These are phyloP conservation scores for Abrus precatorius DNA, from an alignment of 306 rosid species.

Conservation along the genomic window DNA sequence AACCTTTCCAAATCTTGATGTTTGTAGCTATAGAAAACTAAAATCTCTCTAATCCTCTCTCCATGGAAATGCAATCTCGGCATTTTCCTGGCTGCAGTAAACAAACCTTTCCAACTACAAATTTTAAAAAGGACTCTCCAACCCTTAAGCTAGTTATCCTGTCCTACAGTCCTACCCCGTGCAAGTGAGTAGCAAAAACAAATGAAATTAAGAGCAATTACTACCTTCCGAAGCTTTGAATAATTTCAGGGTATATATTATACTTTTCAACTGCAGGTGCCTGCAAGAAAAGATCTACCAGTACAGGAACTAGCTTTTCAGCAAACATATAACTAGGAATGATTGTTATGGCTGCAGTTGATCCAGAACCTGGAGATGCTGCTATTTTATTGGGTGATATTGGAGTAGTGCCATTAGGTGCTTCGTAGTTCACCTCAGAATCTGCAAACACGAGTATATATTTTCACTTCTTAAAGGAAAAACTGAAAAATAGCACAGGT, in stretches of 20 bases:
- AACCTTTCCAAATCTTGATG: constrained; percentile 8
- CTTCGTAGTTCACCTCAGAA: constrained; percentile 54
- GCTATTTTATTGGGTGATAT: constrained; percentile 57
- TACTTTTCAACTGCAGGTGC: constrained; percentile 82
- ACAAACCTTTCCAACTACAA: constrained; percentile 12
- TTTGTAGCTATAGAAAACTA: constrained; percentile 22
- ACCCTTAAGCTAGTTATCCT: constrained; percentile 19
- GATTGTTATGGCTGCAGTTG: constrained; percentile 59
- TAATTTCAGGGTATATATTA: constrained; percentile 86
- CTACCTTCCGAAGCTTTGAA: constrained; percentile 97
- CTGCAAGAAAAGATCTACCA: constrained; percentile 86
- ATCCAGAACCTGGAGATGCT: constrained; percentile 62
- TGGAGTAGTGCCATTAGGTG: constrained; percentile 68
- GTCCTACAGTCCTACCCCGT: background rate
- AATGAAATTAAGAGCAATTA: constrained; percentile 44
- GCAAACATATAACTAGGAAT: constrained; percentile 78
- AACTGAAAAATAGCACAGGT: constrained; percentile 43
- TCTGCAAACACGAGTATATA: constrained; percentile 59
- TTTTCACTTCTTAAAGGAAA: constrained; percentile 39
- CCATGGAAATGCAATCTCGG: constrained; percentile 27
- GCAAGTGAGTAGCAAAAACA: constrained; percentile 17
- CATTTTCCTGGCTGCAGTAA: constrained; percentile 12
- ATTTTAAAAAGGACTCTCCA: constrained; percentile 5
- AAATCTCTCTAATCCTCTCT: constrained; percentile 15
- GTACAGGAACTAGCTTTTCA: constrained; percentile 87